phyloP scores from a whole-genome alignment of 176 grass and related monocot species.

The Oryza coarctata region DNA sequence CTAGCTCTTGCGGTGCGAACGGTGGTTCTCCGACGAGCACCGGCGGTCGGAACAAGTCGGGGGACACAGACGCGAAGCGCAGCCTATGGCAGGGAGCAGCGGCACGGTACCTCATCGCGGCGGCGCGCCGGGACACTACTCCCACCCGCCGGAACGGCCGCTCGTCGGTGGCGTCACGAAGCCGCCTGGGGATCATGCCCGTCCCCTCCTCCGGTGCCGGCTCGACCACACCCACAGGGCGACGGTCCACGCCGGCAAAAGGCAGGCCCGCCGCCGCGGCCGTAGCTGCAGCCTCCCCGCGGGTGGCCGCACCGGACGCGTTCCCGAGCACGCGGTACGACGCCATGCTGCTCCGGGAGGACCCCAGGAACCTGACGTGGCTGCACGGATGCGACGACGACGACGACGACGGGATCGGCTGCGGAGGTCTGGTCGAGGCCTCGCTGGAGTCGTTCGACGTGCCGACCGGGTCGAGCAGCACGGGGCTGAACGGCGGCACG shows the following conservation, averaged over 20 bases:
- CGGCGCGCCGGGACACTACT: not conserved
- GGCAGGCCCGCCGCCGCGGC: not conserved
- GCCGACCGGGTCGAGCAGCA: not conserved
- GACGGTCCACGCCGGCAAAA: not conserved
- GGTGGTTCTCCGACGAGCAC: not conserved
- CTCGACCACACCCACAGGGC: not conserved
- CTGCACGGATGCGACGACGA: slow-evolving; percentile 16
- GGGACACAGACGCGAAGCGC: not conserved
- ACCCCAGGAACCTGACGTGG: slow-evolving; percentile 51
- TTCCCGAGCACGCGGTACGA: slow-evolving; percentile 49
- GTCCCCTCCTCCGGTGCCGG: not conserved
- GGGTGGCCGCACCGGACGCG: slow-evolving; percentile 8
- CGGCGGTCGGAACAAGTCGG: not conserved
- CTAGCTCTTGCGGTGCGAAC: not conserved
- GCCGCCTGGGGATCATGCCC: not conserved
- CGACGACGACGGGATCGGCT: not conserved
- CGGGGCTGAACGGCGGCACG: not conserved
- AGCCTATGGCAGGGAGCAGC: not conserved
- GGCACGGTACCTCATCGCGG: not conserved
- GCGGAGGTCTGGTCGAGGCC: not conserved
- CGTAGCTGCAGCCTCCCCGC: not conserved
- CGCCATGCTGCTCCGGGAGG: slow-evolving; percentile 53
- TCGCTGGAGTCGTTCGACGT: slow-evolving; percentile 20
- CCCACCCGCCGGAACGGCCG: not conserved
- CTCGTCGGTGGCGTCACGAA: not conserved